Evolutionary conservation across 306 rosid species (phyloP).

Genomic region (Prunus padus): DNA sequence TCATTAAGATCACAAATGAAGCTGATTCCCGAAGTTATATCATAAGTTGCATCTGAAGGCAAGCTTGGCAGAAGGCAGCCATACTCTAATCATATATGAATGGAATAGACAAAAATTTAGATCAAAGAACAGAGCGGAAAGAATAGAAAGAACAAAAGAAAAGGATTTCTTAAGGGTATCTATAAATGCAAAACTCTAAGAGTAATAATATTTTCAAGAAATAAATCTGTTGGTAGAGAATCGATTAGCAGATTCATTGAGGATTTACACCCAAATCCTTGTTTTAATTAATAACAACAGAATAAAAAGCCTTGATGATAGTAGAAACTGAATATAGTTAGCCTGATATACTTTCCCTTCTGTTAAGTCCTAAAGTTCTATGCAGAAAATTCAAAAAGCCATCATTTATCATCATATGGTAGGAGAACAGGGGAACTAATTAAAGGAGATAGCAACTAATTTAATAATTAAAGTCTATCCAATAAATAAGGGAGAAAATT

Average conservation of each 20-base stretch:
- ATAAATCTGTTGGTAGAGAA: neutral
- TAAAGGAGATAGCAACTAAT: neutral
- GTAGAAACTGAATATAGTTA: neutral
- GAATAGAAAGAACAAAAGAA: neutral
- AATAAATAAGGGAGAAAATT: neutral
- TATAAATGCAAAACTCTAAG: too few relatives aligned
- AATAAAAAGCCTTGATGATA: neutral
- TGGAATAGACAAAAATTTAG: slow-evolving; percentile 6
- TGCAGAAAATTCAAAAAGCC: neutral
- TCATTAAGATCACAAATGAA: slow-evolving; percentile 76
- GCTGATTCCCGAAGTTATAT: slow-evolving; percentile 53
- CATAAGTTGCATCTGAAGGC: slow-evolving; percentile 57
- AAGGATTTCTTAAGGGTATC: neutral
- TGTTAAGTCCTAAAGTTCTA: neutral
- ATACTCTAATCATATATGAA: slow-evolving; percentile 40
- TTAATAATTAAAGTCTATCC: neutral
- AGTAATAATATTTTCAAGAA: neutral
- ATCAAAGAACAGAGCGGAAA: slow-evolving; percentile 10
- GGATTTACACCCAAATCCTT: neutral
- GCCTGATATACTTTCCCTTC: neutral
- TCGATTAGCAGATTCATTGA: neutral
- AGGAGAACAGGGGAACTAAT: neutral
- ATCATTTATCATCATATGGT: neutral
- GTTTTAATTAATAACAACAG: neutral
- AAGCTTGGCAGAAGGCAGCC: slow-evolving; percentile 71